These are phyloP conservation scores for Aegilops tauschii DNA, from an alignment of 176 grass and related monocot genomes.

Conservation along the genomic window DNA sequence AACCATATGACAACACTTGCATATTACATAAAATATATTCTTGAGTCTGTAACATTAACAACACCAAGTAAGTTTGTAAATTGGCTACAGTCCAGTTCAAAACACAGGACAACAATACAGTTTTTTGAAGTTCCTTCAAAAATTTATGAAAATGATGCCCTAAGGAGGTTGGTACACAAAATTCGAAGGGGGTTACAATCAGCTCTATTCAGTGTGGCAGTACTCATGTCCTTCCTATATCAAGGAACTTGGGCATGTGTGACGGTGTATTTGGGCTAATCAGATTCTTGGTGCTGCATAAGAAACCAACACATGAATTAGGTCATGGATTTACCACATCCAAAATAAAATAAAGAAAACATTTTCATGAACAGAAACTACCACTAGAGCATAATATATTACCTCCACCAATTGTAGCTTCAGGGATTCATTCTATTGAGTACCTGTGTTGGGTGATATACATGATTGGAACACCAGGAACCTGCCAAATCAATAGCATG, in stretches of 20 bases:
- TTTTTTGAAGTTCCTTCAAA: not conserved
- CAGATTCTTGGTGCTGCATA: constrained; percentile 48
- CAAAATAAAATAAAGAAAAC: too few species aligned
- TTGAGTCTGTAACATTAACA: too few species aligned
- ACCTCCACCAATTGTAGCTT: constrained; percentile 88
- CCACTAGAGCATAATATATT: not conserved
- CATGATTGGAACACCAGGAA: constrained; percentile 91
- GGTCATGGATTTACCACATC: not conserved
- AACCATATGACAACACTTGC: too few species aligned
- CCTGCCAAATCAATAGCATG: constrained; percentile 30
- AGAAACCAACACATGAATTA: not conserved
- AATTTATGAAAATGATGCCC: not conserved
- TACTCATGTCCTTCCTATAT: not conserved
- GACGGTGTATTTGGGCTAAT: not conserved
- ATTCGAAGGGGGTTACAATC: not conserved
- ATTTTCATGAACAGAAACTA: not conserved
- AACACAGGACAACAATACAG: too few species aligned
- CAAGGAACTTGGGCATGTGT: not conserved
- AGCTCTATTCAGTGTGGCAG: not conserved
- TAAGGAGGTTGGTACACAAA: not conserved
- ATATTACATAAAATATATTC: too few species aligned
- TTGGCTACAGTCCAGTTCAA: too few species aligned
- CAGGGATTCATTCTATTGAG: constrained; percentile 76
- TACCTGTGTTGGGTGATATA: constrained; percentile 75
- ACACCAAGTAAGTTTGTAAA: too few species aligned